Conservation (phyloP, 192 early-diverging fungal genomes). For the Spizellomyces sp. region DNA sequence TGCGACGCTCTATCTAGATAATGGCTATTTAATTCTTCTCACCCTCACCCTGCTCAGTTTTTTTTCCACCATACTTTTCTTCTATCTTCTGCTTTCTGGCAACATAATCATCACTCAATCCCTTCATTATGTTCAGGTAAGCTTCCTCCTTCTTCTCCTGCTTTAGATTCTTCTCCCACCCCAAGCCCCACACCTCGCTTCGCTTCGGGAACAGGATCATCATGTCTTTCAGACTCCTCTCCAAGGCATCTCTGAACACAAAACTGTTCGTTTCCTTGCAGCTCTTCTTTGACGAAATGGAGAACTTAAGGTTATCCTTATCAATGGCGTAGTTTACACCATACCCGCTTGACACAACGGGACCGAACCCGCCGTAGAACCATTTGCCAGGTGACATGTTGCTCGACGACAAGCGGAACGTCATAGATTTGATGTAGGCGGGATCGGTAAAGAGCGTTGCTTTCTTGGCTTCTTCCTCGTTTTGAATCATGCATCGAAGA, state of each 20-base stretch:
- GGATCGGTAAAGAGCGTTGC: slow-evolving; percentile 78
- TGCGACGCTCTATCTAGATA: too few species aligned
- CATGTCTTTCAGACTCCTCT: slow-evolving; percentile 65
- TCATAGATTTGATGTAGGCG: slow-evolving; percentile 73
- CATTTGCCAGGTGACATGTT: slow-evolving; percentile 56
- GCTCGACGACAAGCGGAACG: slow-evolving; percentile 82
- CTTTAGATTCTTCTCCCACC: slow-evolving; percentile 42
- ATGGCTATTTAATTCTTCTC: too few species aligned
- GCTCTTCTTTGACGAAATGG: slow-evolving; percentile 54
- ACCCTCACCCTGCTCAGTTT: too few species aligned
- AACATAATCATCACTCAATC: slow-evolving; percentile 46
- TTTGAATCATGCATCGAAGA: slow-evolving; percentile 69
- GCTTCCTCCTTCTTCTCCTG: slow-evolving; percentile 43
- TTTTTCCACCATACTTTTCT: slow-evolving; percentile 20
- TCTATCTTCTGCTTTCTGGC: slow-evolving; percentile 26
- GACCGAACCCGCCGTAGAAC: slow-evolving; percentile 60
- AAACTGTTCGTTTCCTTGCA: slow-evolving; percentile 44
- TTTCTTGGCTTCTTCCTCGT: slow-evolving; percentile 56
- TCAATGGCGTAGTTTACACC: slow-evolving; percentile 64
- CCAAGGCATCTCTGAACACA: slow-evolving; percentile 66
- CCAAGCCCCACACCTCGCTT: slow-evolving; percentile 55
- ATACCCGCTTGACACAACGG: slow-evolving; percentile 56
- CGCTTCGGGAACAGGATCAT: slow-evolving; percentile 59
- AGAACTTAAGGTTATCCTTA: slow-evolving; percentile 59
- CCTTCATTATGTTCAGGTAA: slow-evolving; percentile 42